Conservation (phyloP, 352 stramenopile genomes). For the Proteromonas lacertae region DNA sequence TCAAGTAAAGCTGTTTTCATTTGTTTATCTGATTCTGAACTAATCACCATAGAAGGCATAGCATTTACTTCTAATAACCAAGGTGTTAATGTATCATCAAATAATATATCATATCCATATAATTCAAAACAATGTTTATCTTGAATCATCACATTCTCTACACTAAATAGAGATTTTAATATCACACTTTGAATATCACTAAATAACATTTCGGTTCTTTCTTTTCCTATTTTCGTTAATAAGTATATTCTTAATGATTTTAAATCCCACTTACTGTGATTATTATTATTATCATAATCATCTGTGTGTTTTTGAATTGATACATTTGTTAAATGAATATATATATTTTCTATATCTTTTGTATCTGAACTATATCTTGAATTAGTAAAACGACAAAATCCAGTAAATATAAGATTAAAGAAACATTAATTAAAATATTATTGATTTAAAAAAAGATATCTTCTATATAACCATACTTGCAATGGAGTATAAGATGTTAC, state of each 20-base stretch:
- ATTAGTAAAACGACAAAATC: slow-evolving; percentile 56
- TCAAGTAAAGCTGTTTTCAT: slow-evolving; percentile 12
- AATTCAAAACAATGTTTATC: slow-evolving; percentile 77
- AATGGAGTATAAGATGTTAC: slow-evolving; percentile 57
- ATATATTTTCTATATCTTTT: slow-evolving; percentile 44
- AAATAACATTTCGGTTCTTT: slow-evolving; percentile 26
- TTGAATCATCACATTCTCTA: slow-evolving; percentile 68
- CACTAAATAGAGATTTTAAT: slow-evolving; percentile 17
- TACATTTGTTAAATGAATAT: slow-evolving; percentile 63
- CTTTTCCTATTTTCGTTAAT: slow-evolving; percentile 12
- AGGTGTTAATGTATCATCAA: slow-evolving; percentile 49
- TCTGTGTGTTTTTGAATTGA: slow-evolving; percentile 66
- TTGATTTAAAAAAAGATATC: too few relatives aligned
- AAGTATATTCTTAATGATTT: slow-evolving; percentile 52
- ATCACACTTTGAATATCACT: slow-evolving; percentile 13
- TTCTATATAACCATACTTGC: slow-evolving; percentile 42
- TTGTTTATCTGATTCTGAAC: slow-evolving; percentile 11
- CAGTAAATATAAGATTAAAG: slow-evolving; percentile 64
- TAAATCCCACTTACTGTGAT: slow-evolving; percentile 57
- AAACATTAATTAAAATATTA: too few relatives aligned
- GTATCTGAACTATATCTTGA: slow-evolving; percentile 39
- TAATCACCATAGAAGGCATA: slow-evolving; percentile 43
- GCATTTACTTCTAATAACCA: slow-evolving; percentile 61
- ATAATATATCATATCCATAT: slow-evolving; percentile 72
- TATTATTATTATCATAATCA: slow-evolving; percentile 56